Base-by-base conservation (phyloP, 2,329 filamentous ascomycete genomes). In the Trichoderma polysporum region DNA sequence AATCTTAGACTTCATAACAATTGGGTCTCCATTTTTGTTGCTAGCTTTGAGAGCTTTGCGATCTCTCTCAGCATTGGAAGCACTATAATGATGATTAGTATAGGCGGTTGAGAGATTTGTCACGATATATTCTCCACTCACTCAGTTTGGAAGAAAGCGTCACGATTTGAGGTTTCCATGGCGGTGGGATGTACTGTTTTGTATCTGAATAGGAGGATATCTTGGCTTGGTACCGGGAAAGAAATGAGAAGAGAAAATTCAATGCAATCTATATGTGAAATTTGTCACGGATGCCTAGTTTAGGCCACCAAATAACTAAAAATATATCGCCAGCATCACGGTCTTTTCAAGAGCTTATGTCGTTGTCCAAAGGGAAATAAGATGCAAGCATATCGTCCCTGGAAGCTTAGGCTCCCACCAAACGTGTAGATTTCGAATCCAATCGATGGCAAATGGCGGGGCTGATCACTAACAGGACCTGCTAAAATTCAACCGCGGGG, bases 121-220 rank as follows among this genome's bases (percentile, higher is more conserved):
- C 47, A n/a, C 12, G 27, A 19, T 8, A 69, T 49, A 68, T 68
- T 74, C 75, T 8, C 13, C 27, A 77, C 89, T 79, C 81, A 95
- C 92, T 94, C 91, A 33, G 93, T 96, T 79, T 97, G 92, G 76
- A 98, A 98, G 82, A 96, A 98, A 75, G 95, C 88, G 33, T 91
- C 89, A 60, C 89, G 85, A 74, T 97, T 87, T 59, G 86, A 85
- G 31, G 91, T 91, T 70, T 88, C 85, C 77, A 91, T 90, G 83
- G 87, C 90, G 69, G 62, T 25, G 31, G 45, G 22, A 8, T 58
- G 3, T 65, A 49, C 3, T 39, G 37, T 19, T 33, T 27, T n/a
- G 45, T 47, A 31, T 29, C 31, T 27, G 52, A 15, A 45, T 45
- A 29, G 29, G 25, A 56, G 50, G 12, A 2, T 27, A 27, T 35